Percentiles rank a stretch among this genome's conserved stretches.
Evolutionary conservation across 2,329 filamentous ascomycete species (phyloP).

Genomic region (Trichophyton schoenleinii): DNA sequence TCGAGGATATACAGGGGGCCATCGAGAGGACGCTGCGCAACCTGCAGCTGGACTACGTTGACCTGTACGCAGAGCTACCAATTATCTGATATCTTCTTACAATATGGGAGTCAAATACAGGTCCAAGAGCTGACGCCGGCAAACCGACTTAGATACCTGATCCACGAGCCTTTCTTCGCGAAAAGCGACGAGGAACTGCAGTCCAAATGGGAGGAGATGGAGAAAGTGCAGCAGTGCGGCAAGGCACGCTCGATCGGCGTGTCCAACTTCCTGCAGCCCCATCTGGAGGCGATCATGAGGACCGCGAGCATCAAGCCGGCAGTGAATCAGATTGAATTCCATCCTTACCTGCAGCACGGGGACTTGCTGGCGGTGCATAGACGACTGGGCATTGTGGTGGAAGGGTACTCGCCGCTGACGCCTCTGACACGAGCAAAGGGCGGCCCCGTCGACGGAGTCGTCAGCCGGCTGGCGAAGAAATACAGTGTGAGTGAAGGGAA

Average conservation of each 20-base stretch:
- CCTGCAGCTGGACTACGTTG: slow-evolving; percentile 48
- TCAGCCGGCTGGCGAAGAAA: slow-evolving; percentile 44
- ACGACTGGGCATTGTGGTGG: slow-evolving; percentile 29
- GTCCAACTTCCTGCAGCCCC: slow-evolving; percentile 45
- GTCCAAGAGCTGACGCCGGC: too few relatives aligned
- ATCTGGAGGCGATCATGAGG: slow-evolving; percentile 42
- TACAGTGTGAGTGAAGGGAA: slow-evolving; percentile 48
- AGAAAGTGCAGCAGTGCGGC: slow-evolving; percentile 43
- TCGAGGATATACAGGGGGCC: slow-evolving; percentile 43
- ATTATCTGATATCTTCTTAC: background rate
- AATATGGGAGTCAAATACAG: background rate
- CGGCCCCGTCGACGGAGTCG: slow-evolving; percentile 43
- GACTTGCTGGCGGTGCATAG: slow-evolving; percentile 30
- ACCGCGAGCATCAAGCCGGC: slow-evolving; percentile 32
- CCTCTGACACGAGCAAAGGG: slow-evolving; percentile 43
- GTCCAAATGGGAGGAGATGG: slow-evolving; percentile 48
- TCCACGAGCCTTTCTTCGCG: slow-evolving; percentile 49
- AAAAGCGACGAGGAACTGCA: slow-evolving; percentile 44
- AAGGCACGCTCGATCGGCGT: slow-evolving; percentile 51
- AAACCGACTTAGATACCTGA: slow-evolving; percentile 39
- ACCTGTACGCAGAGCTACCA: slow-evolving; percentile 36
- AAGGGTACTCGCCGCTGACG: slow-evolving; percentile 33
- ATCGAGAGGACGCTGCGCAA: slow-evolving; percentile 47
- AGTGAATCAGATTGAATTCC: slow-evolving; percentile 34
- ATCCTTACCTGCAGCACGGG: slow-evolving; percentile 38